Conservation (phyloP, 345 rosid genomes). For the Adansonia digitata region DNA sequence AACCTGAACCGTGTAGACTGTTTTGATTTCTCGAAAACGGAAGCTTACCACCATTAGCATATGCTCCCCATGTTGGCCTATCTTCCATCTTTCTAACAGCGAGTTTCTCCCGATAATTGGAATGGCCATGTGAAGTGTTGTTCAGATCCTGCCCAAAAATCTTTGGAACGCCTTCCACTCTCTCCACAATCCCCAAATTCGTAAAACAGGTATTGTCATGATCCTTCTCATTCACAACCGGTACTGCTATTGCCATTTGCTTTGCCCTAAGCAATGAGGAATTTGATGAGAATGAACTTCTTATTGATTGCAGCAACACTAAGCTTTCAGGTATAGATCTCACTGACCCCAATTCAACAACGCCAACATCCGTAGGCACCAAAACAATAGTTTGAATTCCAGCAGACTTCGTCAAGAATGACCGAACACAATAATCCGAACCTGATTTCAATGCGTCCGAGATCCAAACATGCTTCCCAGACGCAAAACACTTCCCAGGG, state of each 20-base stretch:
- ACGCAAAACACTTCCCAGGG: conserved; percentile 78
- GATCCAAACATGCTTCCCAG: conserved; percentile 75
- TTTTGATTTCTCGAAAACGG: conserved; percentile 40
- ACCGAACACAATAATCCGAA: conserved; percentile 79
- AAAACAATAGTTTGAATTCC: conserved; percentile 77
- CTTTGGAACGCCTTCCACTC: conserved; percentile 49
- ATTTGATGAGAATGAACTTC: conserved; percentile 44
- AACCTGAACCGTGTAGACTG: conserved; percentile 43
- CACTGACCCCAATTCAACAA: conserved; percentile 92
- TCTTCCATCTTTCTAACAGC: conserved; percentile 82
- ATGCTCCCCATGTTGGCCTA: conserved; percentile 50
- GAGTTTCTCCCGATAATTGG: conserved; percentile 75
- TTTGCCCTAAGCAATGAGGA: conserved; percentile 29
- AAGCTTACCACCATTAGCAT: conserved; percentile 40
- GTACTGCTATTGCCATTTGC: conserved; percentile 24
- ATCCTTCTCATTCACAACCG: conserved; percentile 38
- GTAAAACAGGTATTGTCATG: conserved; percentile 36
- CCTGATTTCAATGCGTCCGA: conserved; percentile 39
- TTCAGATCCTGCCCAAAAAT: conserved; percentile 79
- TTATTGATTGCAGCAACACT: conserved; percentile 50
- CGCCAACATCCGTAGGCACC: conserved; percentile 86
- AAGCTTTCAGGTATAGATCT: conserved; percentile 67
- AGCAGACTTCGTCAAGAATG: conserved; percentile 72
- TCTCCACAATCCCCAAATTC: conserved; percentile 38
- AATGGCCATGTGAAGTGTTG: conserved; percentile 29